Evolutionary conservation across 352 stramenopile genomes (phyloP), one percentile per base, ranked within the genome.

Genomic region (Peronosclerospora sorghi): DNA sequence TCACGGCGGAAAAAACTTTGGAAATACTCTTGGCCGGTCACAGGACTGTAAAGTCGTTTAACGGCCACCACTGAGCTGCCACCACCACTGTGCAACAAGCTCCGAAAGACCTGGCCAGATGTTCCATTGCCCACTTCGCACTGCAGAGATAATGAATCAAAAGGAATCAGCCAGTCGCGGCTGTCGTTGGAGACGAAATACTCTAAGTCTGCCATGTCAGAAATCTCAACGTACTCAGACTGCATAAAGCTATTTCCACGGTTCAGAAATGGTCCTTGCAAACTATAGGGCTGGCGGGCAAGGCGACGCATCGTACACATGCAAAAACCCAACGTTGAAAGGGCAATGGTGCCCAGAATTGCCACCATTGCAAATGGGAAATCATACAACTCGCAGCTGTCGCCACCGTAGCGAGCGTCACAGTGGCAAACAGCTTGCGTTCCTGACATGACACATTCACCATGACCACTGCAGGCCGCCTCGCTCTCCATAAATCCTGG

Each of bases 1-100:
- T 95, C 83, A 8, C 80, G 79, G 23, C 78, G 71, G 51, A 94
- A 94, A 51, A 94, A 94, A 54, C 77, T 89, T 44, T 93, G 79
- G 54, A 94, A 94, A 50, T 93, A 90, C 59, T 92, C 79, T 35
- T 92, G 75, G 8, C 80, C 76, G 9, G 79, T 89, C 40, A 94
- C 66, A 12, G 80, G 79, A 39, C 78, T 90, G 45, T 94, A 91
- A 38, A 94, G 39, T 2, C 81, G 75, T 67, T 94, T 94, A 29
- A 94, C 81, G 0, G 83, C 83, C 1, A 94, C 83, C 19, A 92
- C 74, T 0, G 79, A 89, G 53, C 67, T 90, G 17, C 79, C 79
- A 9, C 79, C 79, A 14, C 79, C 79, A 40, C 73, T 86, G 46
- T 89, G 78, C 15, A 92, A 68, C 35, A 94, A 64, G 19, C 77